phyloP scores from a whole-genome alignment of 2,329 filamentous ascomycete genomes.

The Hypoxylon rubiginosum region DNA sequence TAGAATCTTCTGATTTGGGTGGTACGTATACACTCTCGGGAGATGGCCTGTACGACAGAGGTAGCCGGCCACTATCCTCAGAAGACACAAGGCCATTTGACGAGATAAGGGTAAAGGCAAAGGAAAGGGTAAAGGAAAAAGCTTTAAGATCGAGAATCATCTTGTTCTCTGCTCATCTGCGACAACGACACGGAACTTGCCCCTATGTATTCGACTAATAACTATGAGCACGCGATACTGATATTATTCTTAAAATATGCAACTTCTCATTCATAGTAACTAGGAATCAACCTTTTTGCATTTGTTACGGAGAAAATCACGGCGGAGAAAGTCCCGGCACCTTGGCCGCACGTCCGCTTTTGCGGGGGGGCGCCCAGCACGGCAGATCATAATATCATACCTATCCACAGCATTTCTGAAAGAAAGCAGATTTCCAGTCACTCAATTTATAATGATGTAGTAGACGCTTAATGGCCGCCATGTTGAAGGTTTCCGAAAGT shows the following conservation, averaged over 20 bases:
- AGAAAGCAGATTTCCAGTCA: background rate
- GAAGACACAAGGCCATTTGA: background rate
- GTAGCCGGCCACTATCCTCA: background rate
- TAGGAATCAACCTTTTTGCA: too few relatives aligned
- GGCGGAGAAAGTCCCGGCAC: slow-evolving; percentile 8
- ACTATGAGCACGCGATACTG: too few relatives aligned
- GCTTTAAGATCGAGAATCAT: background rate
- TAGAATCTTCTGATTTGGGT: background rate
- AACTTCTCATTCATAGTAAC: too few relatives aligned
- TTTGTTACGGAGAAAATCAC: background rate
- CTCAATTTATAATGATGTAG: background rate
- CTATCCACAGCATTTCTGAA: background rate
- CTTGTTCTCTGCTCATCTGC: background rate
- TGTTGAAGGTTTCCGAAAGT: background rate
- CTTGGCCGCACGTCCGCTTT: background rate
- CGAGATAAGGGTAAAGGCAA: background rate
- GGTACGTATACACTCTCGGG: slow-evolving; percentile 1
- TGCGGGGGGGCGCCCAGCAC: background rate
- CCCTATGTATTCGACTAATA: too few relatives aligned
- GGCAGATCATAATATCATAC: background rate
- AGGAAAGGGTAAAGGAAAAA: too few relatives aligned
- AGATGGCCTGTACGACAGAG: background rate
- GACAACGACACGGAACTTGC: too few relatives aligned
- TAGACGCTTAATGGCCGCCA: background rate
- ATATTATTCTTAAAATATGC: too few relatives aligned